phyloP scores from a whole-genome alignment of 2,329 filamentous ascomycete genomes.

The Intubia oerlemansii region DNA sequence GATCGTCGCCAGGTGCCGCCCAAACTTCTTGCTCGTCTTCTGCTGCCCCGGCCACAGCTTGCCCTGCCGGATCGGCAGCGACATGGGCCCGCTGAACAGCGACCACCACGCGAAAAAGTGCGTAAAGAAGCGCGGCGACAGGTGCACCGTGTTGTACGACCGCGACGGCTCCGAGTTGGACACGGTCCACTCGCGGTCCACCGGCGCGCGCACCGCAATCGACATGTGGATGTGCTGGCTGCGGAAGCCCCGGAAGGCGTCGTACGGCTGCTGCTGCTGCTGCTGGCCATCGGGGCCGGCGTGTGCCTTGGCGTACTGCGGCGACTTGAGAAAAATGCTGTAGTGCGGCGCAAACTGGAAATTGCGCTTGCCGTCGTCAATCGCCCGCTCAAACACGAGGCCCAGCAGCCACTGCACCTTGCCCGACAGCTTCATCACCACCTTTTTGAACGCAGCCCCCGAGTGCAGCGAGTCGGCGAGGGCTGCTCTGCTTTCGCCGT shows the following conservation, averaged over 20 bases:
- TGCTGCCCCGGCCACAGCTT: slow-evolving; percentile 78
- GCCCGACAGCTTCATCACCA: slow-evolving; percentile 94
- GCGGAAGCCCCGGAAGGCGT: slow-evolving; percentile 91
- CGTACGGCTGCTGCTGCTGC: no score
- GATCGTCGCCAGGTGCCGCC: slow-evolving; percentile 88
- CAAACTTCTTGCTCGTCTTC: slow-evolving; percentile 97
- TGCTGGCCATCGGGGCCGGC: slow-evolving; percentile 14
- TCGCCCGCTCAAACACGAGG: slow-evolving; percentile 74
- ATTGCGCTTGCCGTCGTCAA: slow-evolving; percentile 48
- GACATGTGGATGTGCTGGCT: slow-evolving; percentile 95
- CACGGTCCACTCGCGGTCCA: slow-evolving; percentile 68
- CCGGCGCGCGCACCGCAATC: slow-evolving; percentile 70
- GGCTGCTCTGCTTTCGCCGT: no score
- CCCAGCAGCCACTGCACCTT: slow-evolving; percentile 87
- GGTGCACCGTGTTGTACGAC: slow-evolving; percentile 91
- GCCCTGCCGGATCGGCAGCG: slow-evolving; percentile 82
- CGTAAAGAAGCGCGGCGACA: slow-evolving; percentile 89
- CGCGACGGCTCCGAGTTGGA: slow-evolving; percentile 53
- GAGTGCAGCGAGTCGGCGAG: slow-evolving; percentile 48
- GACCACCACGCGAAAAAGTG: slow-evolving; percentile 99
- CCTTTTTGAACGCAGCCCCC: slow-evolving; percentile 85
- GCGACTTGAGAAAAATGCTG: slow-evolving; percentile 67
- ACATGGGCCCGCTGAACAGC: slow-evolving; percentile 86
- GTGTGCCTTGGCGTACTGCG: slow-evolving; percentile 43
- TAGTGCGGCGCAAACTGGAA: slow-evolving; percentile 91